phyloP scores from a whole-genome alignment of 495 filamentous ascomycete species.

The Aspergillus campestris region DNA sequence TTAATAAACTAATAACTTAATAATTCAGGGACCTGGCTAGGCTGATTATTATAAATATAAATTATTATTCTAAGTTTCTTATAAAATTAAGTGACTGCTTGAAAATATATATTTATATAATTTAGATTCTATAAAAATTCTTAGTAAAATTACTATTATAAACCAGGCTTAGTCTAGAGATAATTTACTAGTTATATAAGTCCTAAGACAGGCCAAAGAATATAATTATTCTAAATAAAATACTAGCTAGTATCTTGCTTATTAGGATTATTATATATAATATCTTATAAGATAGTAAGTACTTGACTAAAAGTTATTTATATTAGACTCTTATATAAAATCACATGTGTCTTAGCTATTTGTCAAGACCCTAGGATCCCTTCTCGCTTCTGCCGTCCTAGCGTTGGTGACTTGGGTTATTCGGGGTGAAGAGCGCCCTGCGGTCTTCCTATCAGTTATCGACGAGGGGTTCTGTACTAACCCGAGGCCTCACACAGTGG shows the following conservation, averaged over 20 bases:
- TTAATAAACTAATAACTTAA: slow-evolving; percentile 16
- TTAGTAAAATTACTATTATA: slow-evolving; percentile 4
- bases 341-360: no score
- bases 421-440: no score
- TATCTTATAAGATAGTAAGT: slow-evolving; percentile 3
- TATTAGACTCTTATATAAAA: no score
- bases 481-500: no score
- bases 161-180: neutral
- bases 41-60: slow-evolving; percentile 17
- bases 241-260: neutral
- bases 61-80: slow-evolving; percentile 16
- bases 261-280: slow-evolving; percentile 2
- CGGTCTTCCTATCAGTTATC: no score
- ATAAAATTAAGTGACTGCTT: no score
- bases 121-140: slow-evolving; percentile 7
- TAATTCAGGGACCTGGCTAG: slow-evolving; percentile 17
- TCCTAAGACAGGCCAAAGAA: neutral
- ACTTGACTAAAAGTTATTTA: no score
- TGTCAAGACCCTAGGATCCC: no score
- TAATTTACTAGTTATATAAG: neutral
- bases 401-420: no score
- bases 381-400: no score
- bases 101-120: no score
- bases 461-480: no score
- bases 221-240: slow-evolving; percentile 3